A percentile compares a stretch with the other conserved stretches of the same genome.
Conservation (phyloP, 1,139 yeast genomes). For the Meyerozyma smithsonii region DNA sequence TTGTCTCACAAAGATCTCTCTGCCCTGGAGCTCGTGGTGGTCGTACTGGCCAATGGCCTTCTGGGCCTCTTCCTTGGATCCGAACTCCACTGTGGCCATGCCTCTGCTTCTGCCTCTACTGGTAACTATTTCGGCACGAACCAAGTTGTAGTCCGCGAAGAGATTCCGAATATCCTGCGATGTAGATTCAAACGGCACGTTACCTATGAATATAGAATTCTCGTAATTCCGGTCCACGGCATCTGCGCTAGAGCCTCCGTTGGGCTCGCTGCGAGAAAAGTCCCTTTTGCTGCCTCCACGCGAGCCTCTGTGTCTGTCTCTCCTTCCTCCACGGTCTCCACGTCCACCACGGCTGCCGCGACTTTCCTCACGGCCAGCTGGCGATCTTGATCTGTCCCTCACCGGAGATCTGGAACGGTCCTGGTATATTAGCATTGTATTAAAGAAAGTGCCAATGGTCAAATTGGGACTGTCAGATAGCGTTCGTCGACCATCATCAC, state of each 20-base stretch:
- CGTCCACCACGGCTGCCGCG: constrained; percentile 21
- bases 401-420: constrained; percentile 48
- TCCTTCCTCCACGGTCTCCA: constrained; percentile 18
- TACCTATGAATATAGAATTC: constrained; percentile 70
- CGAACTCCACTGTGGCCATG: constrained; percentile 90
- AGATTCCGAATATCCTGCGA: constrained; percentile 56
- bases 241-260: constrained; percentile 20
- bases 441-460: constrained; percentile 1
- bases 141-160: constrained; percentile 63
- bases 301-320: constrained; percentile 12
- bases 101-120: constrained; percentile 83
- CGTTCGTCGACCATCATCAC: not conserved
- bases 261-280: constrained; percentile 12
- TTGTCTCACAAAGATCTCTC: constrained; percentile 87
- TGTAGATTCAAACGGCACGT: constrained; percentile 62
- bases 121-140: constrained; percentile 85
- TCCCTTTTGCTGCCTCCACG: constrained; percentile 15
- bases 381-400: constrained; percentile 37
- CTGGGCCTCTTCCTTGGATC: constrained; percentile 61
- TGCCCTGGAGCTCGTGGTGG: constrained; percentile 63
- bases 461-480: not conserved
- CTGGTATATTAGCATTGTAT: constrained; percentile 19
- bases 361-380: constrained; percentile 17
- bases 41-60: constrained; percentile 71
- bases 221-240: constrained; percentile 52